These are phyloP conservation scores for Tilletiopsis washingtonensis DNA, from an alignment of 1,284 basidiomycete species.

Conservation along the genomic window DNA sequence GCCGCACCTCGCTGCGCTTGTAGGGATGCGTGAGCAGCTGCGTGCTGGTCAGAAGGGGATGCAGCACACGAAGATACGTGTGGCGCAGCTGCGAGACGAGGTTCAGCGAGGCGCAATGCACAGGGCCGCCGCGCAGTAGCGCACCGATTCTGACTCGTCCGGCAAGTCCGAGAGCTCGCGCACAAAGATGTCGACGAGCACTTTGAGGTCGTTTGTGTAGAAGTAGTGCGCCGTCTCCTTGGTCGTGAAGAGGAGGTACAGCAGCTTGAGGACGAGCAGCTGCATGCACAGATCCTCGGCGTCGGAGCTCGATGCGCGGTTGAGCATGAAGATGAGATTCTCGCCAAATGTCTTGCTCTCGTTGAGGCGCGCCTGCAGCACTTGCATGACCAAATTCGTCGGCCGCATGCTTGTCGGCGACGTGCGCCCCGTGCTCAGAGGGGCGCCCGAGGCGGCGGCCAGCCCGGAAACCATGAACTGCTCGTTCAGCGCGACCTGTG, in stretches of 20 bases:
- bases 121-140: slow-evolving; percentile 39
- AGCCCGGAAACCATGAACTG: slow-evolving; percentile 85
- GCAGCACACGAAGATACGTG: slow-evolving; percentile 90
- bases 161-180: slow-evolving; percentile 82
- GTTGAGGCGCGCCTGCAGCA: slow-evolving; percentile 72
- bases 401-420: slow-evolving; percentile 7
- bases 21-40: slow-evolving; percentile 76
- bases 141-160: slow-evolving; percentile 82
- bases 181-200: slow-evolving; percentile 91
- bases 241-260: slow-evolving; percentile 91
- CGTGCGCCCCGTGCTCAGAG: slow-evolving; percentile 2
- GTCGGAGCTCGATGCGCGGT: slow-evolving; percentile 58
- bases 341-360: slow-evolving; percentile 90
- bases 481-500: slow-evolving; percentile 75
- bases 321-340: slow-evolving; percentile 98
- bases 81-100: slow-evolving; percentile 67
- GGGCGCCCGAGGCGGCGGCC: slow-evolving; percentile 7
- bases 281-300: slow-evolving; percentile 90
- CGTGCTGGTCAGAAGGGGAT: slow-evolving; percentile 88
- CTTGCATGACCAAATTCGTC: slow-evolving; percentile 68
- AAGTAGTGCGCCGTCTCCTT: slow-evolving; percentile 90
- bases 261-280: slow-evolving; percentile 82
- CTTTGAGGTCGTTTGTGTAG: slow-evolving; percentile 93
- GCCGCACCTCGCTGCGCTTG: slow-evolving; percentile 82
- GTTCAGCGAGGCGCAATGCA: not conserved